Conservation (phyloP, 768 basidiomycete genomes). For the Suillus hirtellus region DNA sequence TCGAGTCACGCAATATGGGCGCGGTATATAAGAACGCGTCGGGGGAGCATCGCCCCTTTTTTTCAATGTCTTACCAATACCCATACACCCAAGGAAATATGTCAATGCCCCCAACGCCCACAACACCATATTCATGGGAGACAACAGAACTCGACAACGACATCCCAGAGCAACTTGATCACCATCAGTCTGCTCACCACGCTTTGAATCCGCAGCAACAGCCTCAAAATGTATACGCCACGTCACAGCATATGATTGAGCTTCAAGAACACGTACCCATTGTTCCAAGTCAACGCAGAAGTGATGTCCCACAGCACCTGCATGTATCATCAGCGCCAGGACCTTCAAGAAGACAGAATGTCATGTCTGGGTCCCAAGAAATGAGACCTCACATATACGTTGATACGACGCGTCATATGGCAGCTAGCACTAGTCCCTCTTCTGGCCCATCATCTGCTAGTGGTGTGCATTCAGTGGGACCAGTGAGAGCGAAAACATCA, state of each 20-base stretch:
- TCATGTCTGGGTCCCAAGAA: constrained; percentile 21
- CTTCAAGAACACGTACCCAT: constrained; percentile 30
- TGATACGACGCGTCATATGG: constrained; percentile 30
- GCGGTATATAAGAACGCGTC: constrained; percentile 35
- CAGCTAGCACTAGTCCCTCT: constrained; percentile 30
- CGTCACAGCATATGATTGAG: constrained; percentile 21
- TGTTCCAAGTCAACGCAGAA: constrained; percentile 30
- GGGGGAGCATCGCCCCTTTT: constrained; percentile 27
- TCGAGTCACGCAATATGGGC: constrained; percentile 24
- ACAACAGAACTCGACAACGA: constrained; percentile 38
- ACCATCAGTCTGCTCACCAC: constrained; percentile 30
- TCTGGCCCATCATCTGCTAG: constrained; percentile 34
- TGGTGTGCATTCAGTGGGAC: constrained; percentile 23
- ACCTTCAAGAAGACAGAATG: constrained; percentile 8
- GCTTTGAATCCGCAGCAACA: constrained; percentile 31
- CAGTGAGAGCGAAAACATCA: constrained; percentile 27
- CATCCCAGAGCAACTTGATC: constrained; percentile 37
- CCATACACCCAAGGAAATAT: constrained; percentile 48
- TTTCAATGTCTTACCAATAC: constrained; percentile 51
- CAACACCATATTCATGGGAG: constrained; percentile 41
- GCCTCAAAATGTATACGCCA: constrained; percentile 24
- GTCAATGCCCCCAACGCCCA: constrained; percentile 51
- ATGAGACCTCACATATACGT: constrained; percentile 35
- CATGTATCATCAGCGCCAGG: constrained; percentile 20
- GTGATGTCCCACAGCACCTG: constrained; percentile 27